A percentile compares a stretch with the other conserved stretches of the same genome.
These are phyloP conservation scores for Lasiodiplodia hormozganensis DNA, from an alignment of 2,329 filamentous ascomycete species.

Conservation along the genomic window DNA sequence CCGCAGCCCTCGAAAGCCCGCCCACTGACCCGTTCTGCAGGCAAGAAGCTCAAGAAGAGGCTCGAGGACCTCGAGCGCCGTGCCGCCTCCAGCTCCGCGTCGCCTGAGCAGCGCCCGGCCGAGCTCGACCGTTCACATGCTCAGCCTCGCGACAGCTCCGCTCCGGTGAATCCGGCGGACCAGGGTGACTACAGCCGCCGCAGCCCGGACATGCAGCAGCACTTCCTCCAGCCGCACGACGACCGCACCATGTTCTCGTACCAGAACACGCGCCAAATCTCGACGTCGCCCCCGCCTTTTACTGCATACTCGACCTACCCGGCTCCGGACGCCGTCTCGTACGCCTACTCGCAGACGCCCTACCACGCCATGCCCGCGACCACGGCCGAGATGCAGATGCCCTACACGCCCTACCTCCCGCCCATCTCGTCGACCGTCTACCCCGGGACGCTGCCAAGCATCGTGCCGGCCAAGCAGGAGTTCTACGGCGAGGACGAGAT, in stretches of 20 bases:
- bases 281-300: conserved; percentile 74
- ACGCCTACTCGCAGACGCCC: conserved; percentile 60
- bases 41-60: conserved; percentile 92
- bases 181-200: conserved; percentile 38
- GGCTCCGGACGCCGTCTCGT: conserved; percentile 68
- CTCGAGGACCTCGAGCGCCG: conserved; percentile 84
- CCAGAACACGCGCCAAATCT: conserved; percentile 72
- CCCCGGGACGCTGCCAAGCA: conserved; percentile 68
- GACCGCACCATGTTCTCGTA: conserved; percentile 70
- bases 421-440: conserved; percentile 48
- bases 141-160: conserved; percentile 46
- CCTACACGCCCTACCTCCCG: conserved; percentile 64
- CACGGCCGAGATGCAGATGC: conserved; percentile 46
- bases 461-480: conserved; percentile 72
- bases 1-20: background rate
- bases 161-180: conserved; percentile 41
- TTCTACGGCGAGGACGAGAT: conserved; percentile 65
- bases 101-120: conserved; percentile 64
- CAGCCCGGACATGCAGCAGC: conserved; percentile 60
- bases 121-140: conserved; percentile 54
- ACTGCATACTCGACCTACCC: conserved; percentile 69
- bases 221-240: conserved; percentile 67
- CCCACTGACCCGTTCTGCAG: conserved; percentile 50
- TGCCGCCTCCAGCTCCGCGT: conserved; percentile 68
- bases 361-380: conserved; percentile 48